These are phyloP conservation scores for Aspergillus flavus DNA, from an alignment of 2,329 filamentous ascomycete genomes.

Conservation along the genomic window DNA sequence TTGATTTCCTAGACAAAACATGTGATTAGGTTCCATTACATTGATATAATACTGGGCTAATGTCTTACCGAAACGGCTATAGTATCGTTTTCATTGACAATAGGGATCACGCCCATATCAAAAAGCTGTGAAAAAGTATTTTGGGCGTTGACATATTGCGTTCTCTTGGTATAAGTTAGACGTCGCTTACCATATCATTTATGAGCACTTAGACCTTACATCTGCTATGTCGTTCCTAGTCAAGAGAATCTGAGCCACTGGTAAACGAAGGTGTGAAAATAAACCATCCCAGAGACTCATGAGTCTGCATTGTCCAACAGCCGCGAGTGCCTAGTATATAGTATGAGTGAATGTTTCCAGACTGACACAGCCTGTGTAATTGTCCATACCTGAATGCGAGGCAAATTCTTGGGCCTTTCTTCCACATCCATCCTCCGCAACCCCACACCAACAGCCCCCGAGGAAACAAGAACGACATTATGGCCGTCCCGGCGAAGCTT, in stretches of 20 bases:
- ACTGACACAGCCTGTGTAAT: background rate
- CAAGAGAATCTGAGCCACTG: conserved; percentile 90
- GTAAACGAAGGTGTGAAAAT: conserved; percentile 84
- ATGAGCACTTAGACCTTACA: conserved; percentile 51
- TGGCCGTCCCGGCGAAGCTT: conserved; percentile 88
- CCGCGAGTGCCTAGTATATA: conserved; percentile 71
- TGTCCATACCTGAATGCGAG: conserved; percentile 71
- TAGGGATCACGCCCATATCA: conserved; percentile 94
- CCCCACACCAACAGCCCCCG: conserved; percentile 93
- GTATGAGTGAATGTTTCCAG: background rate
- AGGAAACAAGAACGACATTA: conserved; percentile 93
- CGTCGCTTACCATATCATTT: background rate
- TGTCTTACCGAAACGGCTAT: conserved; percentile 73
- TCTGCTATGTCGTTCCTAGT: conserved; percentile 97
- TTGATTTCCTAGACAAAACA: conserved; percentile 73
- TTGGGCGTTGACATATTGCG: conserved; percentile 93
- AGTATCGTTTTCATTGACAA: conserved; percentile 99
- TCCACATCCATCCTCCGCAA: conserved; percentile 86
- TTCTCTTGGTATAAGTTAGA: conserved; percentile 59
- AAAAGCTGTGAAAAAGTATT: conserved; percentile 90
- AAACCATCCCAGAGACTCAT: conserved; percentile 95
- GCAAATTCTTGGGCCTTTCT: conserved; percentile 84
- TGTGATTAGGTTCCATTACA: background rate
- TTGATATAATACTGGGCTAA: background rate
- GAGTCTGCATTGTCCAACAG: conserved; percentile 91